Conservation (phyloP, 768 basidiomycete genomes). For the Lyophyllum decastes region DNA sequence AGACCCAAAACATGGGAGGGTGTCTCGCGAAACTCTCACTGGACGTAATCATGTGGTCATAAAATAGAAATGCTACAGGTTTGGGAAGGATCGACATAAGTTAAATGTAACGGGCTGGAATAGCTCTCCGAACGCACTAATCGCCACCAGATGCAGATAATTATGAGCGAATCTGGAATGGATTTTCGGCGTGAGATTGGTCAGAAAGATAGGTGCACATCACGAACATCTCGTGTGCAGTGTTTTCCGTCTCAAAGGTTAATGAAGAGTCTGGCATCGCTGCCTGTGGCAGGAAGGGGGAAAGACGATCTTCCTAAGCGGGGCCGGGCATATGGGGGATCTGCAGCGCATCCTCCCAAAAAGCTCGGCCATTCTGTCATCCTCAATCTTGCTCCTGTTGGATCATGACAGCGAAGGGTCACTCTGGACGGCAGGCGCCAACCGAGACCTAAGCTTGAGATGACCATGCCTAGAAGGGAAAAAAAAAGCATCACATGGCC, state of each 20-base stretch:
- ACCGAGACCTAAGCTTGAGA: background rate
- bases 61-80: constrained; percentile 35
- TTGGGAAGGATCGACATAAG: background rate
- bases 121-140: constrained; percentile 27
- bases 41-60: constrained; percentile 39
- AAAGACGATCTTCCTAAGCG: background rate
- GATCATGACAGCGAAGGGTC: background rate
- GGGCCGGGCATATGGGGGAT: background rate
- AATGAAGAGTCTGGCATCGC: constrained; percentile 12
- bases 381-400: background rate
- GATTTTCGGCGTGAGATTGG: background rate
- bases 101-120: background rate
- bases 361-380: background rate
- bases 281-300: constrained; percentile 3
- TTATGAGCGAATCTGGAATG: constrained; percentile 6
- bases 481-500: background rate
- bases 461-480: background rate
- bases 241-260: constrained; percentile 7
- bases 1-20: background rate
- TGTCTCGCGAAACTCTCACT: constrained; percentile 21
- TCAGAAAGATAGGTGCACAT: background rate
- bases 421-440: background rate
- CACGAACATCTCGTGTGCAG: constrained; percentile 12
- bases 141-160: constrained; percentile 32
- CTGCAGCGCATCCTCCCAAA: background rate